Base-by-base conservation (phyloP, 768 basidiomycete species). In the Dacryopinax primogenitus region DNA sequence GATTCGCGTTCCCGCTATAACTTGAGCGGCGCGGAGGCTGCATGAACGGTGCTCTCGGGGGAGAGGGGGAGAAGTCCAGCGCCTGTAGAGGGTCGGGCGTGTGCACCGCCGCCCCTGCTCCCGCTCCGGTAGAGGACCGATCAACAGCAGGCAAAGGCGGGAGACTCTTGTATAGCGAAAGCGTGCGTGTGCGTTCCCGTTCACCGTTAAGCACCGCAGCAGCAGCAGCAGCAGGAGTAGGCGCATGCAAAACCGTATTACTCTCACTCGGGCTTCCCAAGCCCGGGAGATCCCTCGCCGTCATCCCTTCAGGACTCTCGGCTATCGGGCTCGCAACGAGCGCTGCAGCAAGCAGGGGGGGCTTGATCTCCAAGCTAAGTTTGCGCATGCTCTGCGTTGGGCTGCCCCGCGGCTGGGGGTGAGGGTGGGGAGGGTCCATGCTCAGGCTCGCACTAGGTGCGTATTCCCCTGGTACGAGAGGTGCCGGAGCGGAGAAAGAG, bases 331-430 rank as follows among this genome's bases (percentile, higher is more conserved):
- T 58, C 13, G 15, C 51, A 15, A 58, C 11, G 26, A 30, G 51
- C 13, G 51, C 26, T 6, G 15, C 51, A 15, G 32, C 11, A 23
- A 30, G 51, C 13, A 30, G 13, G 51, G 51, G 51, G 51, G 32
- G 21, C 51, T 58, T 58, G 26, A 30, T 30, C 9, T 58, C 51
- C 26, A 58, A 3, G 30, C 51, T 58, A 4, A 21, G 26, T 30
- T 30, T 58, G 26, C 51, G 23, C 51, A 58, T 32, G 51, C 51
- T 58, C 51, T 58, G 51, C 51, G 51, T 58, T 9, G 51, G 51
- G 51, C 51, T 58, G 51, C 51, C 30, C 51, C 45, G 45, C 45
- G 13, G 12, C 45, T 23, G 12, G 13, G 13, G 45, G 13, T 30
- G 30, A 28, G 51, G 7, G 26, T 30, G 6, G 51, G 51, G 51